Base-by-base conservation (phyloP, 345 rosid genomes). In the Salix udensis region DNA sequence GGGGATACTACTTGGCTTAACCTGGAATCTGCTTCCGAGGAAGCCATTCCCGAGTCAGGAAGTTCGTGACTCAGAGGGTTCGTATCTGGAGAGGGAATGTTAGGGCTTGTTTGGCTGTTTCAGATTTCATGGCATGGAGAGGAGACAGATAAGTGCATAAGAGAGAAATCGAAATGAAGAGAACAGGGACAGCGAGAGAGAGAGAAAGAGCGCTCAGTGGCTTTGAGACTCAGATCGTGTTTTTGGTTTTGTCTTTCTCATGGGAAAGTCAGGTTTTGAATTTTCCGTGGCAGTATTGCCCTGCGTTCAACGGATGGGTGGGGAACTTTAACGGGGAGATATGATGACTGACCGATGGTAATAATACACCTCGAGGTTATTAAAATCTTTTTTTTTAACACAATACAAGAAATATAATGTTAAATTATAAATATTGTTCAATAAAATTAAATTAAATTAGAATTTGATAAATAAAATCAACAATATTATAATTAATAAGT, bases 1-100 rank as follows among this genome's bases (percentile, higher is more conserved):
- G 97, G 99, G 77, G 83, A 86, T 68, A 93, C 76, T 24, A 90
- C 88, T 82, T 81, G 91, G 81, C 80, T 87, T 81, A 96, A 75
- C 85, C 98, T 96, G 96, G 98, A 93, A 89, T 89, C 94, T 90
- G 92, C 99, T 89, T 91, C 99, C 94, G 96, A 82, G 77, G 99
- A 96, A 91, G 99, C 96, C 99, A 96, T 96, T 88, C 99, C 98
- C 94, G 80, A 84, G 82, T 80, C 83, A 76, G 77, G 77, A 72
- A 75, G 69, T 11, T 74, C 78, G 73, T 24, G 65, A 68, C 73
- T 85, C 86, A 70, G 67, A 2, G 26, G n/a, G 64, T 44, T 67
- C 79, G 80, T 88, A 88, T 91, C 91, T 84, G 81, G 66, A 42
- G 30, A 31, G 18, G 53, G 42, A 76, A 70, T 70, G 70, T 18